These are phyloP conservation scores for Rubroshorea leprosula DNA, from an alignment of 345 rosid genomes.

Conservation along the genomic window DNA sequence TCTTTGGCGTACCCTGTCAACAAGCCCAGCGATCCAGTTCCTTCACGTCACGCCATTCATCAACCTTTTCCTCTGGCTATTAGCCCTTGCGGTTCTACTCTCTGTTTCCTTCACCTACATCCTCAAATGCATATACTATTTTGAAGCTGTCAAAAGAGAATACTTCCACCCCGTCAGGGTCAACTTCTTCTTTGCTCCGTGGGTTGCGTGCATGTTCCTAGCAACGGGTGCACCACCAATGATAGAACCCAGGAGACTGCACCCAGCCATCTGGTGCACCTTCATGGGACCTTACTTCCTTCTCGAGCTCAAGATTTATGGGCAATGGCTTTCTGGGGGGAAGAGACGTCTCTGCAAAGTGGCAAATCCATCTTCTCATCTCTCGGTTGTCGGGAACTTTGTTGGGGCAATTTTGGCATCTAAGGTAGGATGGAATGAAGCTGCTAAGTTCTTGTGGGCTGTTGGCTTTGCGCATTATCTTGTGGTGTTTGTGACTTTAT, in stretches of 20 bases:
- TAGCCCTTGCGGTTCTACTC: conserved; percentile 50
- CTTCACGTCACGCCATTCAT: conserved; percentile 64
- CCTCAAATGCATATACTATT: conserved; percentile 82
- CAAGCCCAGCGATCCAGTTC: conserved; percentile 63
- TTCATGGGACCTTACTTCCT: conserved; percentile 81
- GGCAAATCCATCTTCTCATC: conserved; percentile 90
- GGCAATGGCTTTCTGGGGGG: conserved; percentile 96
- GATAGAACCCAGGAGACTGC: conserved; percentile 38
- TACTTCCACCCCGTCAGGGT: conserved; percentile 83
- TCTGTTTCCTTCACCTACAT: conserved; percentile 63
- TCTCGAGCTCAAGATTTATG: conserved; percentile 89
- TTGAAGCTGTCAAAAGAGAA: conserved; percentile 89
- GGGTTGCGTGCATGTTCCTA: conserved; percentile 96
- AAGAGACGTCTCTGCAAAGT: conserved; percentile 91
- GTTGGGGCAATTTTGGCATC: conserved; percentile 91
- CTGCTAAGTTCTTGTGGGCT: conserved; percentile 89
- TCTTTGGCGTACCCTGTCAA: conserved; percentile 70
- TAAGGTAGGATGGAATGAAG: conserved; percentile 78
- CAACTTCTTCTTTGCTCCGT: conserved; percentile 92
- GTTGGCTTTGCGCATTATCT: conserved; percentile 89
- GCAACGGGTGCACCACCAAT: conserved; percentile 62
- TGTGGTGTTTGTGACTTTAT: conserved; percentile 84
- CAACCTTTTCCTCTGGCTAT: conserved; percentile 63
- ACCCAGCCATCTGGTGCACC: conserved; percentile 70
- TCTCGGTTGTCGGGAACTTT: conserved; percentile 88